A percentile compares a stretch with the other conserved stretches of the same genome.
Evolutionary conservation across 2,329 filamentous ascomycete genomes (phyloP).

Genomic region (Pseudofabraea citricarpa): DNA sequence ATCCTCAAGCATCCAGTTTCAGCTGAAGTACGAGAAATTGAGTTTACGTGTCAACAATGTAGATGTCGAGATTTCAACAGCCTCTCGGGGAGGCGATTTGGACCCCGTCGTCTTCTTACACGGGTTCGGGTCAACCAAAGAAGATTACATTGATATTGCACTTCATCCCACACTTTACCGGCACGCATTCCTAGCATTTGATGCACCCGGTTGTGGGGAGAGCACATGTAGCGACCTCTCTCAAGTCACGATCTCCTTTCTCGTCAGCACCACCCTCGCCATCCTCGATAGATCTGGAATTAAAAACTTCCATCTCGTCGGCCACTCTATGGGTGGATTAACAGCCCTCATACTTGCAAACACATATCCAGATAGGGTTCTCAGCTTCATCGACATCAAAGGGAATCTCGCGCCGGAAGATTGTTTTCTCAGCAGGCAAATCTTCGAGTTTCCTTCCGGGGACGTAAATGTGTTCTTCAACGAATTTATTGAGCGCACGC

Average conservation of each 20-base stretch:
- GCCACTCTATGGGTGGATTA: slow-evolving; percentile 25
- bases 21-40: too few relatives aligned
- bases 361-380: slow-evolving; percentile 3
- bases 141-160: slow-evolving; percentile 20
- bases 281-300: slow-evolving; percentile 12
- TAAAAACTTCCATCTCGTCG: slow-evolving; percentile 19
- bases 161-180: slow-evolving; percentile 11
- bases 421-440: slow-evolving; percentile 22
- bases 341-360: slow-evolving; percentile 16
- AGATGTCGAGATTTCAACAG: too few relatives aligned
- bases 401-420: slow-evolving; percentile 24
- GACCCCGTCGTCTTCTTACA: slow-evolving; percentile 21
- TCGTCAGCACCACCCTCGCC: slow-evolving; percentile 3
- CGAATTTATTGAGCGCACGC: not conserved
- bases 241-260: slow-evolving; percentile 14
- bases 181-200: slow-evolving; percentile 18
- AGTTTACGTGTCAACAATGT: too few relatives aligned
- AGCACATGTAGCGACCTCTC: slow-evolving; percentile 13
- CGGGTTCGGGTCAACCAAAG: slow-evolving; percentile 23
- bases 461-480: slow-evolving; percentile 4
- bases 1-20: too few relatives aligned
- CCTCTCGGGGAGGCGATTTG: too few relatives aligned
- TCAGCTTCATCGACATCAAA: slow-evolving; percentile 24
- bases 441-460: slow-evolving; percentile 7
- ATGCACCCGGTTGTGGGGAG: slow-evolving; percentile 21